Percentiles rank a stretch among this genome's conserved stretches.
These are phyloP conservation scores for Thuidium tamariscinum DNA, from an alignment of 225 moss, liverwort and hornwort species.

Conservation along the genomic window DNA sequence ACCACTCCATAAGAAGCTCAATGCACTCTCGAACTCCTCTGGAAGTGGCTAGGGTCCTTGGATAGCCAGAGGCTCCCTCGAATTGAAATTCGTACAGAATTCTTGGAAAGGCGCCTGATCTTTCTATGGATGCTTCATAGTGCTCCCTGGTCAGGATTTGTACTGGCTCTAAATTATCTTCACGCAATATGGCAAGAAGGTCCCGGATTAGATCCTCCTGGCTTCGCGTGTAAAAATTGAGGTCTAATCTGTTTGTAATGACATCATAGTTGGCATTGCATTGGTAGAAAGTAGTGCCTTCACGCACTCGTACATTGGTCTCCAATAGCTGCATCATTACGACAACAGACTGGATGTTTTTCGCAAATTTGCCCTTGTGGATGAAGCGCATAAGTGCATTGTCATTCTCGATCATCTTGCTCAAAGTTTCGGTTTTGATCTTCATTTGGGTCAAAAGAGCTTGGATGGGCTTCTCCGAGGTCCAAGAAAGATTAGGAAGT, in stretches of 20 bases:
- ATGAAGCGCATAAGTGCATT: fast-evolving
- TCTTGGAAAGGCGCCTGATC: not conserved
- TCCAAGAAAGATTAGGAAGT: not conserved
- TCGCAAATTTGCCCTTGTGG: not conserved
- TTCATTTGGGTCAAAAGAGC: not conserved
- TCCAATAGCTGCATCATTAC: not conserved
- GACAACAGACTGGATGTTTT: not conserved
- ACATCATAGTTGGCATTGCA: no score
- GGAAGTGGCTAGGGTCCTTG: not conserved
- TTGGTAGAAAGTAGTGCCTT: not conserved
- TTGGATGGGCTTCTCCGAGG: not conserved
- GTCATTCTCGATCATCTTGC: not conserved
- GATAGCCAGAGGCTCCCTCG: not conserved
- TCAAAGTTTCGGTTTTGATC: not conserved
- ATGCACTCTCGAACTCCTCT: not conserved
- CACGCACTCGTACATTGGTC: not conserved
- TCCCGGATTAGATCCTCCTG: not conserved
- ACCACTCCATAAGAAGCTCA: not conserved
- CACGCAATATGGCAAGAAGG: not conserved
- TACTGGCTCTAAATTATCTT: not conserved
- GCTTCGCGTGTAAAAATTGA: not conserved
- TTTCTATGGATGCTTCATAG: not conserved
- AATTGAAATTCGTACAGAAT: not conserved
- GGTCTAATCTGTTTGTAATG: not conserved
- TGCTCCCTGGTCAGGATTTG: not conserved